phyloP scores from a whole-genome alignment of 164 flowering plant species.

The Euptelea pleiosperma region DNA sequence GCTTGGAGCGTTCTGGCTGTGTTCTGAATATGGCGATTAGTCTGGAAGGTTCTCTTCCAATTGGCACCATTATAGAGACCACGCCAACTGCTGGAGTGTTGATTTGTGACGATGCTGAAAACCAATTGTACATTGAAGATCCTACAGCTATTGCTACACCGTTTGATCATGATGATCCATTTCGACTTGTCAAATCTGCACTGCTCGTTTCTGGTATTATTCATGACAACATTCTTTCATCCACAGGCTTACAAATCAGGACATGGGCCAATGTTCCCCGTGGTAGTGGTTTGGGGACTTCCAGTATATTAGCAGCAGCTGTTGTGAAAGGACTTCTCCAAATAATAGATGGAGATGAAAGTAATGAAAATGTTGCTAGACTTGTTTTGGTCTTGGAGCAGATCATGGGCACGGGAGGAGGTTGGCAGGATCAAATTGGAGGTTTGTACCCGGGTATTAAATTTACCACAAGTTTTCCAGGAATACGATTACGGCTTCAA shows the following conservation, averaged over 20 bases:
- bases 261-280: conserved; percentile 99
- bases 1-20: conserved; percentile 96
- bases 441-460: conserved; percentile 96
- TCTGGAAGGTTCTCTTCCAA: conserved; percentile 75
- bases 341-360: conserved; percentile 66
- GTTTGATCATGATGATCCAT: conserved; percentile 69
- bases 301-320: conserved; percentile 96
- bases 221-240: conserved; percentile 37
- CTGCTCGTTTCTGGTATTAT: conserved; percentile 73
- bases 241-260: conserved; percentile 52
- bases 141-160: conserved; percentile 58
- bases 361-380: conserved; percentile 88
- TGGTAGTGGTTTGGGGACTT: conserved; percentile 97
- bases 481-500: conserved; percentile 84
- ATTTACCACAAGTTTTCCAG: conserved; percentile 88
- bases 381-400: conserved; percentile 92
- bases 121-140: conserved; percentile 49
- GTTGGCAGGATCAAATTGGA: conserved; percentile 99
- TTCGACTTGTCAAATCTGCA: conserved; percentile 95
- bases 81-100: conserved; percentile 43
- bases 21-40: conserved; percentile 92
- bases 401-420: conserved; percentile 99
- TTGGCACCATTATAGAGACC: conserved; percentile 80
- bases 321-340: conserved; percentile 91
- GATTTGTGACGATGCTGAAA: conserved; percentile 68